phyloP scores from a whole-genome alignment of 768 basidiomycete genomes.

The Lyophyllum decastes region DNA sequence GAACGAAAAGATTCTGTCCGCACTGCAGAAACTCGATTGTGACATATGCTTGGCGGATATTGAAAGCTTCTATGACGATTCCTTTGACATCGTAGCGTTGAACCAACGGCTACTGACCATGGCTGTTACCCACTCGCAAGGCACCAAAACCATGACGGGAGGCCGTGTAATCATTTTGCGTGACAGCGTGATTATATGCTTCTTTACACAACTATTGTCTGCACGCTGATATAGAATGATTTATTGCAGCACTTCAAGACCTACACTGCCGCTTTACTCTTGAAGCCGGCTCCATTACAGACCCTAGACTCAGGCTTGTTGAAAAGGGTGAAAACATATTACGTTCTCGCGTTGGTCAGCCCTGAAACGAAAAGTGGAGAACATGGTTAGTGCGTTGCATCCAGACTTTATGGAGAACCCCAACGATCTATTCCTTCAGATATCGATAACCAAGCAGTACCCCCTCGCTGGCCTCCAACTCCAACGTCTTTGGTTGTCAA shows the following conservation, averaged over 20 bases:
- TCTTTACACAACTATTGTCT: neutral
- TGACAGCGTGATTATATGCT: conserved; percentile 61
- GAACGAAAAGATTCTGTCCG: conserved; percentile 71
- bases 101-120: conserved; percentile 66
- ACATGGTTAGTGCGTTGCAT: conserved; percentile 42
- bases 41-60: conserved; percentile 73
- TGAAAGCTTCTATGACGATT: conserved; percentile 72
- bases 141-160: conserved; percentile 62
- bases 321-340: conserved; percentile 59
- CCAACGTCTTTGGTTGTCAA: conserved; percentile 47
- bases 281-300: conserved; percentile 62
- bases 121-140: conserved; percentile 61
- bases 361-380: conserved; percentile 55
- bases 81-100: conserved; percentile 56
- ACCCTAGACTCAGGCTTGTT: conserved; percentile 40
- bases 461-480: conserved; percentile 79
- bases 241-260: conserved; percentile 69
- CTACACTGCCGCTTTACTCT: conserved; percentile 69
- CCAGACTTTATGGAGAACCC: neutral
- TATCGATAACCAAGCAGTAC: conserved; percentile 51
- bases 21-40: conserved; percentile 68
- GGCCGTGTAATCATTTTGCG: conserved; percentile 86
- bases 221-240: neutral
- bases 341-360: conserved; percentile 72
- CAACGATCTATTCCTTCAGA: conserved; percentile 41